Base-by-base conservation (phyloP, 768 basidiomycete genomes). In the Auriscalpium vulgare region DNA sequence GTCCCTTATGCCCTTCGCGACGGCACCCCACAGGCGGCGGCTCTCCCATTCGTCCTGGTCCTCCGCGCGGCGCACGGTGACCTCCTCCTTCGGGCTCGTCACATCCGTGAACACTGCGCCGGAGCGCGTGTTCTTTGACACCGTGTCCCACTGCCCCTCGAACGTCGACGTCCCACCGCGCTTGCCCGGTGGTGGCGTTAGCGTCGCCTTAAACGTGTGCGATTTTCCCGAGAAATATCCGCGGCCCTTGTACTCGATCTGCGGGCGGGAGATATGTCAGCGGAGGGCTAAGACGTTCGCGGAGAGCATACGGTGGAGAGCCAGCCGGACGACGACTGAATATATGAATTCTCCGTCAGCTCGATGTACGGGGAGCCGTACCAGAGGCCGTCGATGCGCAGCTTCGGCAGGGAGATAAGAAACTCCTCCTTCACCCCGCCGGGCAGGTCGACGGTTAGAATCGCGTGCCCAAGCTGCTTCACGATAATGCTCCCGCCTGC, bases 321-420 rank as follows among this genome's bases (percentile, higher is more conserved):
- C 74, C 74, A 85, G 16, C 86, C 86, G 19, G 79, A 76, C n/a
- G 79, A 79, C 34, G 72, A 74, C 63, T 82, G 80, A 67, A 99
- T 95, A 70, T 87, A 81, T 52, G 84, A 87, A 5, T 82, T 80
- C 59, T 95, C 94, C 38, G 79, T 75, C 37, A 97, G 83, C 74
- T 97, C 95, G 66, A 95, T 92, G 73, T 94, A 94, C 3, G 93
- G 93, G 13, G 88, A 88, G 11, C 87, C 87, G 64, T 87, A 79
- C 91, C 91, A 93, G 43, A 95, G 75, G 13, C 95, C 95, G 63
- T 97, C 94, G 63, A 99, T 97, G 17, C 91, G 82, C 56, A 99
- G 78, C 49, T 83, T 82, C 10, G 95, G 95, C 35, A 99, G 80
- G 8, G 95, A 97, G 66, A 99, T 89, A 51, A 99, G 74, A 72